Percentiles rank a stretch among this genome's conserved stretches.
phyloP scores from a whole-genome alignment of 2,329 filamentous ascomycete genomes.

The Microdochium trichocladiopsis region DNA sequence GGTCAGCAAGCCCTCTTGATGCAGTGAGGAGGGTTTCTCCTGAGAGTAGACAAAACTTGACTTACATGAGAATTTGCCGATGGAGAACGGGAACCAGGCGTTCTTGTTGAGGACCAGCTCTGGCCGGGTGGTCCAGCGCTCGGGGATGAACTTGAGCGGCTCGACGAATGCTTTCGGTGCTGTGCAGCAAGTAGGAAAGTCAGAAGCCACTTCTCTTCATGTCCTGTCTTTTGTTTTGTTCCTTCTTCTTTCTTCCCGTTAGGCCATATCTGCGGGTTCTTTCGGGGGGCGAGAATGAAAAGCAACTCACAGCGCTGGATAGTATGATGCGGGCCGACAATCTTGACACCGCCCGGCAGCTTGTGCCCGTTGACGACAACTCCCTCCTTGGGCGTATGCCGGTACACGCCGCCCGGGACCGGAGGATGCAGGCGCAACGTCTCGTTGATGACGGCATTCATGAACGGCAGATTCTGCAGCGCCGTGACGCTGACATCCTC shows the following conservation, averaged over 20 bases:
- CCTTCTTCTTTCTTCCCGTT: no score
- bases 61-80: conserved; percentile 10
- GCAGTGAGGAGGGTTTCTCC: background rate
- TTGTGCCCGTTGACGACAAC: conserved; percentile 6
- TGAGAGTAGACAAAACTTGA: background rate
- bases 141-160: conserved; percentile 10
- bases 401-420: conserved; percentile 7
- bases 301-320: conserved; percentile 7
- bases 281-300: background rate
- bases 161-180: conserved; percentile 7
- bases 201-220: background rate
- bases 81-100: conserved; percentile 9
- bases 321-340: conserved; percentile 8
- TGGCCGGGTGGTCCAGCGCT: conserved; percentile 10
- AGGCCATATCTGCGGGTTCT: background rate
- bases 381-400: conserved; percentile 6
- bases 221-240: no score
- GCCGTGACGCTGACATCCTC: conserved; percentile 4
- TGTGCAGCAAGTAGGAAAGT: background rate
- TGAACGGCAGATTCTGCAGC: conserved; percentile 5
- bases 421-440: conserved; percentile 9
- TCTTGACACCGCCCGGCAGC: conserved; percentile 8
- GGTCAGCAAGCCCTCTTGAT: background rate
- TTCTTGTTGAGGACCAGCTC: conserved; percentile 7
- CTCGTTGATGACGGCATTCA: conserved; percentile 10